Evolutionary conservation across 345 rosid genomes (phyloP).

Genomic region (Citrus hindsii): DNA sequence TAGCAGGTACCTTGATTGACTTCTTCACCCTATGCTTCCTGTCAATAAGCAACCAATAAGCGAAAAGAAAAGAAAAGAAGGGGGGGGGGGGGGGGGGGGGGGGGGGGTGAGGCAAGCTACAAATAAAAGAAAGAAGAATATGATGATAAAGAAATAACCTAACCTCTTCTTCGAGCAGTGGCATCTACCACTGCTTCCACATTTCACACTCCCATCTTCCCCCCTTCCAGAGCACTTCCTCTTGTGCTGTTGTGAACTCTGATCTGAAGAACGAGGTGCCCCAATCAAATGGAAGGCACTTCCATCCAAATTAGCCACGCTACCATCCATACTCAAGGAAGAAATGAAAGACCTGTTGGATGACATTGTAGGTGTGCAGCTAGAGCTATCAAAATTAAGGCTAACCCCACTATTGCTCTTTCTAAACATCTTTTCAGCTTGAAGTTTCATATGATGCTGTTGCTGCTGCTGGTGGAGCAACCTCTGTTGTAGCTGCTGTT

Average conservation of each 20-base stretch:
- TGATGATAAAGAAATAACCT: background rate
- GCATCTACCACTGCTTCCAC: slow-evolving; percentile 60
- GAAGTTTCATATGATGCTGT: slow-evolving; percentile 63
- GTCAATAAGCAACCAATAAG: slow-evolving; percentile 21
- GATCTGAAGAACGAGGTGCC: slow-evolving; percentile 55
- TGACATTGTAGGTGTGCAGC: slow-evolving; percentile 74
- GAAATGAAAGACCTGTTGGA: slow-evolving; percentile 71
- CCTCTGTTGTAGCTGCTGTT: slow-evolving; percentile 45
- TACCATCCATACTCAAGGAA: slow-evolving; percentile 72
- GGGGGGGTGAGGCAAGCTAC: background rate
- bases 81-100: no score
- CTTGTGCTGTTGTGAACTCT: slow-evolving; percentile 62
- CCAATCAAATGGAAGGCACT: slow-evolving; percentile 58
- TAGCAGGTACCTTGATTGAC: slow-evolving; percentile 77
- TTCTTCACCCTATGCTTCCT: slow-evolving; percentile 78
- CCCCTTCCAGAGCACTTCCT: slow-evolving; percentile 61
- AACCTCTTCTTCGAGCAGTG: slow-evolving; percentile 87
- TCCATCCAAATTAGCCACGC: slow-evolving; percentile 59
- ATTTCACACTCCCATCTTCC: slow-evolving; percentile 70
- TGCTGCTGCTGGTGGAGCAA: slow-evolving; percentile 47
- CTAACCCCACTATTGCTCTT: slow-evolving; percentile 59
- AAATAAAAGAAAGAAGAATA: background rate
- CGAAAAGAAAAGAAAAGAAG: background rate
- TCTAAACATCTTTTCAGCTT: slow-evolving; percentile 71
- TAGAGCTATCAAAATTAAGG: slow-evolving; percentile 72